phyloP scores from a whole-genome alignment of 805 yeast genomes.

The Teunomyces panamensis region DNA sequence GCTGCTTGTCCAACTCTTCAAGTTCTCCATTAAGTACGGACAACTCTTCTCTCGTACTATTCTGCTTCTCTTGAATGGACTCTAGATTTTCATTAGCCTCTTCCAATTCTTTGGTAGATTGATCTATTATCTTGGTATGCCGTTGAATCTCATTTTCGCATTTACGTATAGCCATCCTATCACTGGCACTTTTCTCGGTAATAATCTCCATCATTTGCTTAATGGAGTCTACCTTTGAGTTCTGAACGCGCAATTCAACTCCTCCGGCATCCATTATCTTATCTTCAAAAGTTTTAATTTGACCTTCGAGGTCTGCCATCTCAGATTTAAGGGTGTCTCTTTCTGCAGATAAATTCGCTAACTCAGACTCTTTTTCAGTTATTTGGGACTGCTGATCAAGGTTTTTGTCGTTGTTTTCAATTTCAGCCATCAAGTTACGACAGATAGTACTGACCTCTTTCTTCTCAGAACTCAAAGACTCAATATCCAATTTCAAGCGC shows the following conservation, averaged over 20 bases:
- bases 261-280: conserved; percentile 92
- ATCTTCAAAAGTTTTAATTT: conserved; percentile 63
- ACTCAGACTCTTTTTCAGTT: conserved; percentile 22
- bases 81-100: conserved; percentile 23
- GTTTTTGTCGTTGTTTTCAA: conserved; percentile 28
- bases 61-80: conserved; percentile 17
- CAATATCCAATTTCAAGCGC: conserved; percentile 60
- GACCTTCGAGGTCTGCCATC: conserved; percentile 52
- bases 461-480: conserved; percentile 54
- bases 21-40: conserved; percentile 26
- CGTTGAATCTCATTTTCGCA: conserved; percentile 62
- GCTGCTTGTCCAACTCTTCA: conserved; percentile 30
- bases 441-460: conserved; percentile 44
- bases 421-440: conserved; percentile 39
- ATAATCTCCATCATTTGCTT: conserved; percentile 62
- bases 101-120: conserved; percentile 46
- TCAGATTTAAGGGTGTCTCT: conserved; percentile 43
- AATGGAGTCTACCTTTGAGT: conserved; percentile 75
- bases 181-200: conserved; percentile 54
- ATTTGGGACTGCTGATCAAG: conserved; percentile 39
- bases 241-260: conserved; percentile 71
- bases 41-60: conserved; percentile 28
- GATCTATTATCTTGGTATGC: conserved; percentile 44
- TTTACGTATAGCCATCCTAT: conserved; percentile 55
- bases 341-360: conserved; percentile 14